Evolutionary conservation across 345 rosid species (phyloP).

Genomic region (Camelina hispida): DNA sequence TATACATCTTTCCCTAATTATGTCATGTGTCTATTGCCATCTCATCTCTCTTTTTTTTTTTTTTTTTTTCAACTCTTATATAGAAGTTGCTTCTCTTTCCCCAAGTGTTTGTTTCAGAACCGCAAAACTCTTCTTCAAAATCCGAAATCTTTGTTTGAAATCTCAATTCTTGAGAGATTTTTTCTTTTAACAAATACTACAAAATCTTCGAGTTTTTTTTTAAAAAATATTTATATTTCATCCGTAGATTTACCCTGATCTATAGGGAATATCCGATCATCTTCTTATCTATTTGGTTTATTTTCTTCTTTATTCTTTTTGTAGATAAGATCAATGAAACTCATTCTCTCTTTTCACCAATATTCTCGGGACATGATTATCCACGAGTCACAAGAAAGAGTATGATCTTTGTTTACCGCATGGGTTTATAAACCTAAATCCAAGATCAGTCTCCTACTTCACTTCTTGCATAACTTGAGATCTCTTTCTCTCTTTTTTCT

Average conservation of each 20-base stretch:
- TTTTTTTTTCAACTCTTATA: conserved; percentile 19
- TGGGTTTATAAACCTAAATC: conserved; percentile 39
- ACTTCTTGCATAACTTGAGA: conserved; percentile 31
- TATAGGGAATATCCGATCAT: conserved; percentile 35
- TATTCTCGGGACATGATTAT: conserved; percentile 36
- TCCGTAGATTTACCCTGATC: conserved; percentile 28
- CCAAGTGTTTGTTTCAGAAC: conserved; percentile 37
- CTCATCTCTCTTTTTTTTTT: conserved; percentile 15
- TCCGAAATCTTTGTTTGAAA: conserved; percentile 14
- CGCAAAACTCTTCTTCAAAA: conserved; percentile 27
- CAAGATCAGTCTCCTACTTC: conserved; percentile 35
- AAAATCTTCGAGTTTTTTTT: conserved; percentile 9
- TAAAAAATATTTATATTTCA: background rate
- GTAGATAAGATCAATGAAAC: conserved; percentile 43
- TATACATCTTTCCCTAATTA: conserved; percentile 6
- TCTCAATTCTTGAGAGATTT: conserved; percentile 1
- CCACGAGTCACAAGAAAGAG: conserved; percentile 27
- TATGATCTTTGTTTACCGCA: conserved; percentile 29
- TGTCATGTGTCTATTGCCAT: conserved; percentile 35
- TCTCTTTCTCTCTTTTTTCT: conserved; percentile 11
- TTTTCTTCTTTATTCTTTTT: conserved; percentile 1
- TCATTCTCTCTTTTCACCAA: conserved; percentile 37
- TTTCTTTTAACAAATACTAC: conserved; percentile 10
- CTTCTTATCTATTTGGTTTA: conserved; percentile 29
- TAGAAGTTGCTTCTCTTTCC: conserved; percentile 30